Evolutionary conservation across 805 yeast genomes (phyloP).

Genomic region (Blastobotrys terrestris): DNA sequence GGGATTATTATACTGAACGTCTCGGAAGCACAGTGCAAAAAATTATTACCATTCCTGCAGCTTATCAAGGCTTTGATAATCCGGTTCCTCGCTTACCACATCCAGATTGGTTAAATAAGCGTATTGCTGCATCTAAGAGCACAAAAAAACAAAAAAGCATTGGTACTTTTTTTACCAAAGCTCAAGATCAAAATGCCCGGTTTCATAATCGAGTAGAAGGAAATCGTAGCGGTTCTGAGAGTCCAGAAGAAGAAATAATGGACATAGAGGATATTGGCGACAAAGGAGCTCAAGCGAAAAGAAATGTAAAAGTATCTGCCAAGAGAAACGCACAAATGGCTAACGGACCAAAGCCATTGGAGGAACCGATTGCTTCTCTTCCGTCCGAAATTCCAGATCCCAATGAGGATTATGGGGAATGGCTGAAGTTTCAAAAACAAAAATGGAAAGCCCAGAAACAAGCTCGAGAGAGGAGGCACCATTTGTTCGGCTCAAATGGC

Average conservation of each 20-base stretch:
- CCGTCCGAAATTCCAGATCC: slow-evolving; percentile 28
- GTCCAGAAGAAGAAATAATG: slow-evolving; percentile 35
- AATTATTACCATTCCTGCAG: slow-evolving; percentile 95
- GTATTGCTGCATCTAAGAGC: slow-evolving; percentile 55
- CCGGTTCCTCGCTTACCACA: slow-evolving; percentile 94
- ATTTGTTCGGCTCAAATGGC: slow-evolving; percentile 66
- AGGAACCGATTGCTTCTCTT: slow-evolving; percentile 11
- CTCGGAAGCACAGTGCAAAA: slow-evolving; percentile 90
- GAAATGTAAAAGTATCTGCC: slow-evolving; percentile 5
- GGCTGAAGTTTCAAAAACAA: slow-evolving; percentile 68
- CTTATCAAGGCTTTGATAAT: slow-evolving; percentile 75
- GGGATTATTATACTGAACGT: slow-evolving; percentile 89
- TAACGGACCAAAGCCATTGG: neutral
- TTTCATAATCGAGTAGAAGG: slow-evolving; percentile 19
- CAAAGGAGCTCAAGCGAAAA: neutral
- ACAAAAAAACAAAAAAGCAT: slow-evolving; percentile 66
- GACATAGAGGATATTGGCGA: slow-evolving; percentile 73
- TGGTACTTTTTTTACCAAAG: slow-evolving; percentile 43
- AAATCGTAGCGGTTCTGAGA: slow-evolving; percentile 6
- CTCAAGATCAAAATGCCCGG: slow-evolving; percentile 36
- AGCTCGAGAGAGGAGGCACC: slow-evolving; percentile 63
- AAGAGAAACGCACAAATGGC: slow-evolving; percentile 1
- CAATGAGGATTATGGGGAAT: slow-evolving; percentile 36
- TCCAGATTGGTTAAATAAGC: slow-evolving; percentile 84
- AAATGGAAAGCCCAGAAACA: slow-evolving; percentile 80